Evolutionary conservation across 768 basidiomycete species (phyloP).

Genomic region (Hypsizygus marmoreus): DNA sequence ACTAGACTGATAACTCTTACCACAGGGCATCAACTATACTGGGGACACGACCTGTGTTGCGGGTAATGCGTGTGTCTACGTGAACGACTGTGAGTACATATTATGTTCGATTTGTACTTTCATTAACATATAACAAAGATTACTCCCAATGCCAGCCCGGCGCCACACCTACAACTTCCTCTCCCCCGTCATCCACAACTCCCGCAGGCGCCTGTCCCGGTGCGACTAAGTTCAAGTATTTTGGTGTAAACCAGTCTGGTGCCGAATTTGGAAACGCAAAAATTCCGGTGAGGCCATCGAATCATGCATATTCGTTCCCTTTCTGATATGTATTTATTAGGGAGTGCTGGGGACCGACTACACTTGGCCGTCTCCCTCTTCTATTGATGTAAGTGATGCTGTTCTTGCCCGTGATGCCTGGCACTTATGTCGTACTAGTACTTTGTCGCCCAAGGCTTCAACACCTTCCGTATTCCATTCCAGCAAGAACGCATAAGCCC

Average conservation of each 20-base stretch:
- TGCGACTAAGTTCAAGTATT: conserved; percentile 59
- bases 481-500: conserved; percentile 56
- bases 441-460: conserved; percentile 58
- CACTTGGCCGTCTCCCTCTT: conserved; percentile 50
- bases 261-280: conserved; percentile 57
- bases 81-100: conserved; percentile 41
- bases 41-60: conserved; percentile 50
- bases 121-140: too few relatives aligned
- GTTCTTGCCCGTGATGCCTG: not conserved
- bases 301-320: not conserved
- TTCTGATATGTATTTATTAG: conserved; percentile 15
- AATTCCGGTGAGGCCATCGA: conserved; percentile 41
- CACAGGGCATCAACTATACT: conserved; percentile 40
- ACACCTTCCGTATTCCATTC: conserved; percentile 67
- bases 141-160: conserved; percentile 51
- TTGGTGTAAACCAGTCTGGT: conserved; percentile 64
- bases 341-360: conserved; percentile 44
- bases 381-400: conserved; percentile 36
- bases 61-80: conserved; percentile 40
- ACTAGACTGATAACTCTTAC: too few relatives aligned
- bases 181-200: conserved; percentile 27
- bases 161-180: conserved; percentile 30
- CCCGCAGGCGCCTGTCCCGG: conserved; percentile 36
- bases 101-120: too few relatives aligned
- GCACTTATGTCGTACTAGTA: conserved; percentile 36